Percentiles rank a stretch among this genome's conserved stretches.
Conservation (phyloP, 1,139 yeast species). For the Hansenula lynferdii region DNA sequence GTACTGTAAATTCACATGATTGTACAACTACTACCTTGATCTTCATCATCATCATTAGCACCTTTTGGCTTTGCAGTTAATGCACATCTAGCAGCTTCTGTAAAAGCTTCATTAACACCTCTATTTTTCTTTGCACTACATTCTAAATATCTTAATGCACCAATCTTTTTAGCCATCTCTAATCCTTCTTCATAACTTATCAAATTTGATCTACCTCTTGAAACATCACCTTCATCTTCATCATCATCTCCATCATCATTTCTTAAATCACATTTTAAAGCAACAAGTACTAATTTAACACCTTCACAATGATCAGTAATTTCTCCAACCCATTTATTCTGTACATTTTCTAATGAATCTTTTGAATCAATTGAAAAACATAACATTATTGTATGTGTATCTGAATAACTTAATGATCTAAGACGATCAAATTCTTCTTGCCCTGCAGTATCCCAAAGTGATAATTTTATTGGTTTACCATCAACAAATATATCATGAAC, state of each 20-base stretch:
- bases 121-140: slow-evolving; percentile 92
- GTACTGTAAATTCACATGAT: slow-evolving; percentile 27
- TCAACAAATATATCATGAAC: slow-evolving; percentile 97
- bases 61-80: slow-evolving; percentile 86
- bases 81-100: slow-evolving; percentile 97
- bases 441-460: slow-evolving; percentile 98
- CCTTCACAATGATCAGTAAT: slow-evolving; percentile 97
- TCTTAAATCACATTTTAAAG: slow-evolving; percentile 90
- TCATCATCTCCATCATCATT: slow-evolving; percentile 40
- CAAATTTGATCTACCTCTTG: slow-evolving; percentile 43
- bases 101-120: slow-evolving; percentile 95
- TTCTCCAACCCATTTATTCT: slow-evolving; percentile 95
- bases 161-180: slow-evolving; percentile 79
- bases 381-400: slow-evolving; percentile 94
- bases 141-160: slow-evolving; percentile 83
- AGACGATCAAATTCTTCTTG: slow-evolving; percentile 96
- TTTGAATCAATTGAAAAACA: slow-evolving; percentile 94
- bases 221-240: slow-evolving; percentile 20
- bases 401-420: slow-evolving; percentile 85
- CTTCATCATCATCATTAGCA: slow-evolving; percentile 50
- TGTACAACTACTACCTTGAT: slow-evolving; percentile 28
- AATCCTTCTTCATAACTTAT: slow-evolving; percentile 82
- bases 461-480: slow-evolving; percentile 86
- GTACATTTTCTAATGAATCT: slow-evolving; percentile 92
- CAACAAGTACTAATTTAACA: slow-evolving; percentile 88